Evolutionary conservation across 2,329 filamentous ascomycete genomes (phyloP), one percentile per base, ranked within the genome.

Genomic region (Colletotrichum sp.): DNA sequence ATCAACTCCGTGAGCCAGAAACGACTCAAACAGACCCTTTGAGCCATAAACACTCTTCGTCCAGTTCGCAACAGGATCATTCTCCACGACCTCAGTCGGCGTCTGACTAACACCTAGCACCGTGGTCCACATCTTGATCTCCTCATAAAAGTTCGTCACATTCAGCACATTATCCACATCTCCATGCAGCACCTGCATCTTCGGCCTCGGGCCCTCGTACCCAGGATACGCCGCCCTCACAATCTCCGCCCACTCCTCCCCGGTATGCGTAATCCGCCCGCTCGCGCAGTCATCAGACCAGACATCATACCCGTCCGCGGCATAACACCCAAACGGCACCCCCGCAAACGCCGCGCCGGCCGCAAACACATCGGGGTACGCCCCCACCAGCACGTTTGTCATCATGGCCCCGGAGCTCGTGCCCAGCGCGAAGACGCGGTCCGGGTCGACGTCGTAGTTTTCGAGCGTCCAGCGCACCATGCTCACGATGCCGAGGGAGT

Each of bases 131-230:
- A 90, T 82, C 83, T 91, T 90, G 75, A 89, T 83, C 77, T 88
- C 87, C 82, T 92, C 90, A 7, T 86, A 81, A 77, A 89, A 90
- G 80, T 91, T 91, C 66, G 85, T 84, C 30, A 89, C 90, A 57
- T 87, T 84, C 2, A 92, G 82, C 6, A 87, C 87, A 36, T 87
- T 85, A 77, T 92, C 90, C 0, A 78, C 80, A 6, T 87, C 89
- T 12, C 91, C 91, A 80, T 92, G 91, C 81, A 89, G 90, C 55
- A 92, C 85, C 81, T 91, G 89, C 84, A 92, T 86, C 79, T 89
- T 89, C 0, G 91, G 90, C 15, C 89, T 83, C 66, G 87, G 84
- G 1, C 90, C 89, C 3, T 80, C 84, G 78, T 91, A 91, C 0
- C 84, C 86, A 0, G 89, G 88, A 77, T 90, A 90, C 77, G 88